Base-by-base conservation (phyloP, 208 protist genomes). In the Leishmania martiniquensis region DNA sequence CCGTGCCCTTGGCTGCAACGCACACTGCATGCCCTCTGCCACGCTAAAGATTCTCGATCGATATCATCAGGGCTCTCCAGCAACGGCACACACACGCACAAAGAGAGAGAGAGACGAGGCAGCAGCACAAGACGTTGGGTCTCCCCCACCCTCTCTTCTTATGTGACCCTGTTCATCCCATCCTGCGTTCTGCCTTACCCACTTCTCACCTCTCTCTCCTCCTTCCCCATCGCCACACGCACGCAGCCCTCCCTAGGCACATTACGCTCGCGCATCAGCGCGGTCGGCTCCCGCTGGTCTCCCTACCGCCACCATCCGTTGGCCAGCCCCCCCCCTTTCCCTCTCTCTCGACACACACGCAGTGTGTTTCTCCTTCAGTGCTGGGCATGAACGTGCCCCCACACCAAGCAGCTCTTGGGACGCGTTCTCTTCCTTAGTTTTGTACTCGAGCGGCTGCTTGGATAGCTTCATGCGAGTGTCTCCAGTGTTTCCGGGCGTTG, bases 1-100 rank as follows among this genome's bases (percentile, higher is more conserved):
- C 29, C 57, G 29, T 37, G 9, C 37, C 57, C 7, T 39, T 3
- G 4, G 15, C 37, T 25, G 57, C 57, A 4, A 37, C 57, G 4
- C 29, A 63, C 57, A 4, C 29, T 4, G 13, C 57, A 37, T 63
- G 57, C 29, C 29, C 29, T 29, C 7, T 29, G 57, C 20, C 57
- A 63, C 57, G 37, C 57, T 6, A 63, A 63, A 37, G 20, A 29
- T 57, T 25, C 1, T 25, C 52, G 22, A 29, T 57, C 22, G 10
- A 29, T 22, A n/a, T 57, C 52, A 7, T 29, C 52, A 39, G 49
- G 25, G 57, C 59, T 29, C n/a, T 17, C 44, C 52, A 17, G 9
- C 25, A 59, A 44, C 42, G 7, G 25, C 52, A 75, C 55, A 42
- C 29, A 76, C 13, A 65, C 70, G 34, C 34, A 45, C 63, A 68